Evolutionary conservation across 1,139 yeast genomes (phyloP).

Genomic region (Scheffersomyces cryptocercus): DNA sequence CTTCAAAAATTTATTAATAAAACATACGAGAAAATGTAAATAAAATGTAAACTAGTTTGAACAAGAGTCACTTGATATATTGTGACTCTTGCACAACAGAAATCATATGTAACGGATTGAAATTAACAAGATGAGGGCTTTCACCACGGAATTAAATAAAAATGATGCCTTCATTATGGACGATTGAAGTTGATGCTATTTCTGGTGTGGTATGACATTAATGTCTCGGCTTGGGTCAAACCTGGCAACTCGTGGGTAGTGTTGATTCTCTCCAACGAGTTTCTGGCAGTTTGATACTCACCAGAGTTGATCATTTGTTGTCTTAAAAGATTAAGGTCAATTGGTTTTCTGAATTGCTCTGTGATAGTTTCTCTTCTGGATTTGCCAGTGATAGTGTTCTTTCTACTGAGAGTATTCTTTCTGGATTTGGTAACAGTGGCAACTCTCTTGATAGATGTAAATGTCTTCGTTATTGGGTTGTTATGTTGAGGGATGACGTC

Average conservation of each 20-base stretch:
- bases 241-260: conserved; percentile 55
- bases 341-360: conserved; percentile 35
- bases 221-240: conserved; percentile 50
- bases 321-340: conserved; percentile 39
- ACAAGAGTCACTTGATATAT: too few species aligned
- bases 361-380: conserved; percentile 34
- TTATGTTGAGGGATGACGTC: conserved; percentile 9
- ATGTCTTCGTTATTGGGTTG: conserved; percentile 33
- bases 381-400: conserved; percentile 19
- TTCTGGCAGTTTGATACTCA: conserved; percentile 33
- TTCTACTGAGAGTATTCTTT: conserved; percentile 18
- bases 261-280: conserved; percentile 40
- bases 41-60: too few species aligned
- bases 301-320: conserved; percentile 44
- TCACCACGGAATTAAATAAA: too few species aligned
- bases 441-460: conserved; percentile 36
- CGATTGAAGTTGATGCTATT: conserved; percentile 29
- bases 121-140: too few species aligned
- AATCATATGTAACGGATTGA: too few species aligned
- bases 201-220: conserved; percentile 46
- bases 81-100: too few species aligned
- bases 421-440: conserved; percentile 26
- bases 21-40: too few species aligned
- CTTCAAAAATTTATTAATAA: too few species aligned
- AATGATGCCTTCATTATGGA: too few species aligned